phyloP scores from a whole-genome alignment of 2,329 filamentous ascomycete genomes.

The Exophiala sp. region DNA sequence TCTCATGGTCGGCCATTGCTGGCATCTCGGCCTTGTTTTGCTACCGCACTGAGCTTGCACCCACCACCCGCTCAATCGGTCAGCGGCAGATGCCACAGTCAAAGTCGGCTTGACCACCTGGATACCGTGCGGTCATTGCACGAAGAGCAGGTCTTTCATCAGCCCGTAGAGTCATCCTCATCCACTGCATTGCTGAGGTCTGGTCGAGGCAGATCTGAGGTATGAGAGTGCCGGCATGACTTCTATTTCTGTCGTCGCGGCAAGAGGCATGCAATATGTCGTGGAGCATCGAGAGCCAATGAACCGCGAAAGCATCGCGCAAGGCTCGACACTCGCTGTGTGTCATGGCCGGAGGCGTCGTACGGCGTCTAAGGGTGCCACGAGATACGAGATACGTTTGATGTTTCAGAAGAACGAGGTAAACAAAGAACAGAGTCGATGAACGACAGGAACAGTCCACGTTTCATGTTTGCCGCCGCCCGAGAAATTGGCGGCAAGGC shows the following conservation, averaged over 20 bases:
- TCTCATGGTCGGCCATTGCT: too few relatives aligned
- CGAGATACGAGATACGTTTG: too few relatives aligned
- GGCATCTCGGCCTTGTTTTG: too few relatives aligned
- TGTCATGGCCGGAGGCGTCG: neutral
- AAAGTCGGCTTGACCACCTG: conserved; percentile 7
- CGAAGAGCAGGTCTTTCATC: too few relatives aligned
- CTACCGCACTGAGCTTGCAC: too few relatives aligned
- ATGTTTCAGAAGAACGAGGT: too few relatives aligned
- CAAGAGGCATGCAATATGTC: neutral
- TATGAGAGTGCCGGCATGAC: too few relatives aligned
- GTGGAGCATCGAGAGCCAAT: conserved; percentile 12
- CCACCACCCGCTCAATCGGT: conserved; percentile 10
- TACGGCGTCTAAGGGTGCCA: too few relatives aligned
- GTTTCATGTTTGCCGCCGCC: too few relatives aligned
- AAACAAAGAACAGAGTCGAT: too few relatives aligned
- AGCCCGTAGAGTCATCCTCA: conserved; percentile 7
- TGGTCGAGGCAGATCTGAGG: neutral
- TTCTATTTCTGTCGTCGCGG: conserved; percentile 9
- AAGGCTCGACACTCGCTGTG: conserved; percentile 9
- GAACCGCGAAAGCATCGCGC: neutral
- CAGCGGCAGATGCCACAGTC: conserved; percentile 24
- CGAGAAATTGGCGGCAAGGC: too few relatives aligned
- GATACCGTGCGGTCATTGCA: conserved; percentile 2
- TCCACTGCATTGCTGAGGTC: conserved; percentile 10
- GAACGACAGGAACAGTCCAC: too few relatives aligned